Base-by-base conservation (phyloP, 176 grass and related monocot species). In the Guadua angustifolia region DNA sequence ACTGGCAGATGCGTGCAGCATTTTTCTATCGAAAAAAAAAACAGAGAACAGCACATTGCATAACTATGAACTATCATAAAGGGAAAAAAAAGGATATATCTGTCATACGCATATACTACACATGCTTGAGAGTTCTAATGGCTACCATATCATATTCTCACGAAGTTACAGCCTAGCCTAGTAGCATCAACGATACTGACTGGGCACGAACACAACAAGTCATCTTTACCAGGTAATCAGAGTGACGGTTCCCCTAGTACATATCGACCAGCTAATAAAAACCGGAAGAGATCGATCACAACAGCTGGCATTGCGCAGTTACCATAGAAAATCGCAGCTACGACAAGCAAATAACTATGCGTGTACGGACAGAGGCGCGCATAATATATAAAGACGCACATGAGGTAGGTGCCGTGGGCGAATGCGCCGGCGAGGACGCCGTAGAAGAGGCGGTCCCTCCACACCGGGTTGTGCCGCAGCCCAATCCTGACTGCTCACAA, bases 341-440 rank as follows among this genome's bases (percentile, higher is more conserved):
- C 7, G 17, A 72, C 39, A 82, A 47, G 52, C 11, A 60, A 63
- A 73, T 17, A 49, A 62, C 2, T 24, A 16, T 18, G 25, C 43
- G 38, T 29, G 33, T 0, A 77, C 15, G 13, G 4, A 7, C 44
- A 51, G 51, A n/a, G 7, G 38, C 2, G 4, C 7, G 49, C 8
- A 44, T 43, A 43, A 43, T 51, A 55, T 19, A 35, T 12, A 56
- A 68, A 79, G 62, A 83, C 89, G 76, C 92, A 98, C 96, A 98
- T 89, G 76, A 98, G 86, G 87, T 98, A 98, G 74, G 91, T 71
- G 52, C 93, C 91, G 33, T 98, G 96, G 79, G 79, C 96, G 73
- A 98, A 95, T 1, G 93, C 96, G 66, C 91, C 91, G 21, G 93
- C 91, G 74, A 98, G 86, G 36, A 94, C 96, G 42, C 96, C 96